Conservation (phyloP, 768 basidiomycete species). For the Russula sp. region DNA sequence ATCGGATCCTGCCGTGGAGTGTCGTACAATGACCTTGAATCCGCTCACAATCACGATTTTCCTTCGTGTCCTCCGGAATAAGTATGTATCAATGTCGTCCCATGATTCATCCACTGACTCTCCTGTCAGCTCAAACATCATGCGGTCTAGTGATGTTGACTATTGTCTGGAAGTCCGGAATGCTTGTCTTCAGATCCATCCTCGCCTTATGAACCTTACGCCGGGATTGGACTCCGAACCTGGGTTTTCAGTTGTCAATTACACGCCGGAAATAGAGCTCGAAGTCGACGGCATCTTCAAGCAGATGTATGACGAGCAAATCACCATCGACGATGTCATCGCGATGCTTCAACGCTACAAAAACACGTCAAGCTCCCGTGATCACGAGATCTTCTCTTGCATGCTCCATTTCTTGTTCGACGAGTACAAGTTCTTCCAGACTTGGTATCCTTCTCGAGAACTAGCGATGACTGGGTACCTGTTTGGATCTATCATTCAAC, state of each 20-base stretch:
- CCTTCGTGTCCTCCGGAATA: conserved; percentile 80
- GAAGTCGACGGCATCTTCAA: conserved; percentile 96
- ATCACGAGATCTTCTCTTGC: conserved; percentile 98
- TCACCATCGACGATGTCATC: conserved; percentile 92
- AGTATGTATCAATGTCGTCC: conserved; percentile 41
- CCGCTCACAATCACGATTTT: conserved; percentile 89
- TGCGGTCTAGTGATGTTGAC: conserved; percentile 74
- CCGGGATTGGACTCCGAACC: conserved; percentile 86
- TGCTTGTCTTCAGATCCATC: conserved; percentile 89
- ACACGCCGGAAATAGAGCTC: conserved; percentile 80
- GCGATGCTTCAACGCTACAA: conserved; percentile 81
- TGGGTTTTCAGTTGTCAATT: conserved; percentile 83
- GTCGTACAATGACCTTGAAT: conserved; percentile 79
- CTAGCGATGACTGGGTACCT: conserved; percentile 93
- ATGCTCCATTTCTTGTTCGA: conserved; percentile 99
- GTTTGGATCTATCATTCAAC: conserved; percentile 93
- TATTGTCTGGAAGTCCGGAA: conserved; percentile 90
- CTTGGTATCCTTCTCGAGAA: conserved; percentile 90
- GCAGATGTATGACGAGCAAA: conserved; percentile 95
- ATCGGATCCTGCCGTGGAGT: conserved; percentile 72
- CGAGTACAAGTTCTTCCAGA: conserved; percentile 99
- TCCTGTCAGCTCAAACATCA: conserved; percentile 55
- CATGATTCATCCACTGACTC: conserved; percentile 6
- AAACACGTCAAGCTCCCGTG: conserved; percentile 70
- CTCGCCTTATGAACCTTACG: conserved; percentile 88